These are phyloP conservation scores for Elsinoe batatas DNA, from an alignment of 2,329 filamentous ascomycete genomes.

Conservation along the genomic window DNA sequence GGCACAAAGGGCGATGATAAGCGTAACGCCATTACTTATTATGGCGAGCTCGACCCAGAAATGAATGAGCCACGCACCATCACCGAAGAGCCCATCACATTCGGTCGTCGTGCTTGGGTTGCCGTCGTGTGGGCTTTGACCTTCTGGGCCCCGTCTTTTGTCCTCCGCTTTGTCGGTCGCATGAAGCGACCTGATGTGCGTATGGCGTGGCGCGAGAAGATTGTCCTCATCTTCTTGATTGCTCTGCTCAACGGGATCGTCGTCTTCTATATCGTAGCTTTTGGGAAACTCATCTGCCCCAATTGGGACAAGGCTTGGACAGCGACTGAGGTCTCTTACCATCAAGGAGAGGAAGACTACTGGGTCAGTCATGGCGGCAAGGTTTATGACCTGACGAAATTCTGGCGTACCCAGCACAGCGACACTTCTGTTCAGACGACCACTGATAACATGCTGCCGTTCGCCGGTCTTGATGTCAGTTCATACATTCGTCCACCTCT, in stretches of 20 bases:
- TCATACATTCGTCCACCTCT: conserved; percentile 79
- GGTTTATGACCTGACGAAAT: conserved; percentile 87
- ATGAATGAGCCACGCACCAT: conserved; percentile 67
- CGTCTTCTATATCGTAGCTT: conserved; percentile 84
- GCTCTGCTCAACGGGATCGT: conserved; percentile 68
- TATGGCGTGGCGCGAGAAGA: conserved; percentile 93
- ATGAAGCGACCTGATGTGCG: conserved; percentile 97
- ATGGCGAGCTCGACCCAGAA: conserved; percentile 66
- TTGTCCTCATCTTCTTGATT: conserved; percentile 75
- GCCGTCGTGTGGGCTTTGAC: conserved; percentile 74
- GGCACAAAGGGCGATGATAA: conserved; percentile 74
- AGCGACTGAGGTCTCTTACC: conserved; percentile 55
- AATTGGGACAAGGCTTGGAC: conserved; percentile 88
- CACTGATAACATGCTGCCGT: conserved; percentile 58
- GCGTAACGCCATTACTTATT: conserved; percentile 60
- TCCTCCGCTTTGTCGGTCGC: conserved; percentile 70
- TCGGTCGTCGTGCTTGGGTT: conserved; percentile 67
- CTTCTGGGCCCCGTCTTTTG: conserved; percentile 86
- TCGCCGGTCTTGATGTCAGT: conserved; percentile 70
- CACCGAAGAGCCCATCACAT: conserved; percentile 55
- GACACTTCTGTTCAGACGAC: conserved; percentile 54
- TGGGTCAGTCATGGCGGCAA: conserved; percentile 80
- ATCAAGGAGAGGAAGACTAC: conserved; percentile 65
- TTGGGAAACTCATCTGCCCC: conserved; percentile 78
- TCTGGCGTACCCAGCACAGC: conserved; percentile 77